Conservation (phyloP, 768 basidiomycete genomes). For the Auriscalpium orientale region DNA sequence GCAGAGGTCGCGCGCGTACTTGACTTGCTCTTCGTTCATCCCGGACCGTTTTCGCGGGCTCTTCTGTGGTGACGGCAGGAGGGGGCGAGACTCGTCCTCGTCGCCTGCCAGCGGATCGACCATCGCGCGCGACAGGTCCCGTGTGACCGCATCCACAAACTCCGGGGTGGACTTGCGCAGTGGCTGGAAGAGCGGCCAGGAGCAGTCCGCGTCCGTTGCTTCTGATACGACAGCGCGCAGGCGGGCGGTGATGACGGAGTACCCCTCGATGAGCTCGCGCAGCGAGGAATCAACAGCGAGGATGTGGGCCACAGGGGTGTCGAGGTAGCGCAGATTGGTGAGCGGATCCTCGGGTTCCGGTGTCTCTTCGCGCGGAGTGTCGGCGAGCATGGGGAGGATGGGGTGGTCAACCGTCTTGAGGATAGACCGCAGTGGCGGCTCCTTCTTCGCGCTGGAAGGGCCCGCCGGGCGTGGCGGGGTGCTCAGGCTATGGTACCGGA, state of each 20-base stretch:
- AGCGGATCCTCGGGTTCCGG: constrained; percentile 74
- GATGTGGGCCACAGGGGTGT: constrained; percentile 55
- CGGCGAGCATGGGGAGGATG: constrained; percentile 30
- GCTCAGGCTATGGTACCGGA: constrained; percentile 38
- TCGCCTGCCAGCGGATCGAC: constrained; percentile 39
- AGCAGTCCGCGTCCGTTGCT: constrained; percentile 47
- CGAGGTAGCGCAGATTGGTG: constrained; percentile 54
- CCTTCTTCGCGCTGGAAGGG: constrained; percentile 27
- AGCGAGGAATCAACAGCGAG: constrained; percentile 40
- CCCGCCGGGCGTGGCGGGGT: constrained; percentile 16
- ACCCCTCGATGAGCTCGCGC: constrained; percentile 63
- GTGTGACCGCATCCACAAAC: constrained; percentile 52
- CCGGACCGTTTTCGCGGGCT: constrained; percentile 67
- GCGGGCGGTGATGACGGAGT: constrained; percentile 61
- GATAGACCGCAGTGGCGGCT: constrained; percentile 55
- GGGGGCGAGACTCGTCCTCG: constrained; percentile 4
- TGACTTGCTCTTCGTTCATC: constrained; percentile 71
- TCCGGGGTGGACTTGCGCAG: constrained; percentile 44
- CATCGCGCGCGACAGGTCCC: constrained; percentile 61
- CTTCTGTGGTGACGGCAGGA: constrained; percentile 60
- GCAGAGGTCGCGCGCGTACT: constrained; percentile 72
- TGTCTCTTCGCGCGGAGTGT: constrained; percentile 51
- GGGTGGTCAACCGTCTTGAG: constrained; percentile 45
- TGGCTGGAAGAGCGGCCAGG: constrained; percentile 69
- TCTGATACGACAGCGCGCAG: constrained; percentile 39